Conservation (phyloP, 2,329 filamentous ascomycete genomes). For the Cordyceps tenuipes region DNA sequence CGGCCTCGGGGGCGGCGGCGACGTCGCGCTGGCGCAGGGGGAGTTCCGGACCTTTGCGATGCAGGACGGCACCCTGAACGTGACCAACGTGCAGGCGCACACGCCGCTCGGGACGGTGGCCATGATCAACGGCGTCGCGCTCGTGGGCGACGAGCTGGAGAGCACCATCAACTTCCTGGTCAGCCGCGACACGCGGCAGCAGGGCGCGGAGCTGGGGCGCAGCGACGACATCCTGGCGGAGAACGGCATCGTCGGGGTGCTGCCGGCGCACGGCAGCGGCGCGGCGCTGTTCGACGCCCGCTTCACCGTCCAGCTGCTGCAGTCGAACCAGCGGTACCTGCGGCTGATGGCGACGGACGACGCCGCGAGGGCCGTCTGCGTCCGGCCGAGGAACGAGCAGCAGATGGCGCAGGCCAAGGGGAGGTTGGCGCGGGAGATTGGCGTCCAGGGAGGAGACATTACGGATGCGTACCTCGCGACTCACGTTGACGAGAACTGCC, state of each 20-base stretch:
- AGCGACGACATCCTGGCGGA: not conserved
- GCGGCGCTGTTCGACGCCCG: not conserved
- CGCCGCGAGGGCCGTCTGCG: not conserved
- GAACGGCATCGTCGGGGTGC: not conserved
- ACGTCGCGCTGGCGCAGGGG: not conserved
- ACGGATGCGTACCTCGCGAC: not conserved
- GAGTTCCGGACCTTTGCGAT: not conserved
- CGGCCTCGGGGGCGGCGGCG: not conserved
- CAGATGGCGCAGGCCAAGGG: not conserved
- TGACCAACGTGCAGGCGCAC: constrained; percentile 1
- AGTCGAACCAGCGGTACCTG: constrained; percentile 1
- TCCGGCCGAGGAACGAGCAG: not conserved
- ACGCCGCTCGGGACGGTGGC: not conserved
- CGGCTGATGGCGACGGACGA: constrained; percentile 2
- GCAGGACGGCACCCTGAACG: constrained; percentile 1
- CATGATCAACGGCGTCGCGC: constrained; percentile 3
- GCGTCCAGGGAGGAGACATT: not conserved
- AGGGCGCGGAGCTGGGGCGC: not conserved
- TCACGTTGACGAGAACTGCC: not conserved
- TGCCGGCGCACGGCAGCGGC: constrained; percentile 2
- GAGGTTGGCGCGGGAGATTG: not conserved
- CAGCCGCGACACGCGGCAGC: not conserved
- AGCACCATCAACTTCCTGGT: constrained; percentile 3
- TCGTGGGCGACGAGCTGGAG: constrained; percentile 1
- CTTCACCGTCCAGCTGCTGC: not conserved